These are phyloP conservation scores for Atkinsonella hypoxylon DNA, from an alignment of 2,329 filamentous ascomycete genomes.

Conservation along the genomic window DNA sequence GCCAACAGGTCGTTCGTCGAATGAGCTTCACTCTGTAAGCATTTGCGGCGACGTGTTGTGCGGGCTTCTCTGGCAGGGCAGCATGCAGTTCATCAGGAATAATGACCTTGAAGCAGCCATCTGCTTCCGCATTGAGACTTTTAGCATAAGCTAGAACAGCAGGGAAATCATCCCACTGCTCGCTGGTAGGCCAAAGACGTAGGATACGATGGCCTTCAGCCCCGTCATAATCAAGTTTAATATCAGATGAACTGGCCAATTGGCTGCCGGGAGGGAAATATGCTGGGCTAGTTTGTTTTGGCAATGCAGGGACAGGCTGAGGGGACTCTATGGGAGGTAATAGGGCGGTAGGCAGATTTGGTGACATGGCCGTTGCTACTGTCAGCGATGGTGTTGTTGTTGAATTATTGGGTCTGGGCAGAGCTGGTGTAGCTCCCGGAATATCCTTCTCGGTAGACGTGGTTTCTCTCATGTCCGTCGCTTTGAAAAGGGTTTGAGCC, in stretches of 20 bases:
- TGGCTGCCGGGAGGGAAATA: too few species aligned
- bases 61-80: constrained; percentile 19
- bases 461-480: neutral
- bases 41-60: constrained; percentile 20
- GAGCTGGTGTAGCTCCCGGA: neutral
- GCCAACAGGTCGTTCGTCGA: constrained; percentile 24
- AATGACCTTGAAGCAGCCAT: constrained; percentile 28
- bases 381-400: neutral
- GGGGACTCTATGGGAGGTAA: too few species aligned
- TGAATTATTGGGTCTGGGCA: neutral
- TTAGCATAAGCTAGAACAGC: constrained; percentile 22
- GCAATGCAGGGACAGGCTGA: neutral
- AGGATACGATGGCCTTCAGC: constrained; percentile 19
- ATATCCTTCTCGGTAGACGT: neutral
- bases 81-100: constrained; percentile 20
- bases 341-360: neutral
- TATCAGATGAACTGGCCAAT: constrained; percentile 5
- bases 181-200: constrained; percentile 21
- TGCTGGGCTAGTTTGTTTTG: neutral
- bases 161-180: constrained; percentile 26
- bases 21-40: constrained; percentile 24
- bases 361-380: neutral
- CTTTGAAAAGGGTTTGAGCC: too few species aligned
- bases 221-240: constrained; percentile 22
- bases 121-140: constrained; percentile 17